Conservation (phyloP, 2,329 filamentous ascomycete genomes). For the Ophiostoma populinum region DNA sequence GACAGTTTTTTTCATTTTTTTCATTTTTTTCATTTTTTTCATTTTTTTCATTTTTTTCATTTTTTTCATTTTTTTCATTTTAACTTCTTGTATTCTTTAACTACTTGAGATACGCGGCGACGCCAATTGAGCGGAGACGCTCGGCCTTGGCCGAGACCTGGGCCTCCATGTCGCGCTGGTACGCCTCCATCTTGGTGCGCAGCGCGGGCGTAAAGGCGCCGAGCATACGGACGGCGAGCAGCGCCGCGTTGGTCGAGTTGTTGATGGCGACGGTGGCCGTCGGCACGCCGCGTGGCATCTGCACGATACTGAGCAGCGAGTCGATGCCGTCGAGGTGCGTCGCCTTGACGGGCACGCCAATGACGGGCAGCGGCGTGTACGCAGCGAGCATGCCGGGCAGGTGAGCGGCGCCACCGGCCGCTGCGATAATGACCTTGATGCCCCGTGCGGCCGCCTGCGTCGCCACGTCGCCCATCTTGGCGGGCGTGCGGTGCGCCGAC, state of each 20-base stretch:
- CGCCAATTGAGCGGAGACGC: slow-evolving; percentile 35
- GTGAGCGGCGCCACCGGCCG: slow-evolving; percentile 57
- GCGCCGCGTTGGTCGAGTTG: slow-evolving; percentile 54
- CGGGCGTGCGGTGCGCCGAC: slow-evolving; percentile 60
- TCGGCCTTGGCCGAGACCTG: slow-evolving; percentile 47
- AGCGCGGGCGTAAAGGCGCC: slow-evolving; percentile 27
- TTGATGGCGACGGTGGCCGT: slow-evolving; percentile 65
- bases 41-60: neutral
- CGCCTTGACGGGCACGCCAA: slow-evolving; percentile 62
- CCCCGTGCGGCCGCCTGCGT: slow-evolving; percentile 44
- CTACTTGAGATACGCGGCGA: slow-evolving; percentile 17
- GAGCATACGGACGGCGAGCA: slow-evolving; percentile 11
- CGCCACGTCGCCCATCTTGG: slow-evolving; percentile 51
- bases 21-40: neutral
- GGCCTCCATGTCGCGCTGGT: slow-evolving; percentile 40
- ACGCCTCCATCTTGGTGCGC: slow-evolving; percentile 36
- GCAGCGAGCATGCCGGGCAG: slow-evolving; percentile 61
- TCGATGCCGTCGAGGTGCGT: slow-evolving; percentile 57
- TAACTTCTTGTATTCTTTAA: neutral
- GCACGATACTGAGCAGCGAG: slow-evolving; percentile 54
- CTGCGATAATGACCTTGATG: slow-evolving; percentile 59
- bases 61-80: slow-evolving; percentile 2
- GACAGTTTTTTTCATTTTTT: neutral
- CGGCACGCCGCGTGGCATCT: slow-evolving; percentile 43
- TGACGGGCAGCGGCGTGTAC: slow-evolving; percentile 54